Evolutionary conservation across 768 basidiomycete genomes (phyloP).

Genomic region (Dentipellis fragilis): DNA sequence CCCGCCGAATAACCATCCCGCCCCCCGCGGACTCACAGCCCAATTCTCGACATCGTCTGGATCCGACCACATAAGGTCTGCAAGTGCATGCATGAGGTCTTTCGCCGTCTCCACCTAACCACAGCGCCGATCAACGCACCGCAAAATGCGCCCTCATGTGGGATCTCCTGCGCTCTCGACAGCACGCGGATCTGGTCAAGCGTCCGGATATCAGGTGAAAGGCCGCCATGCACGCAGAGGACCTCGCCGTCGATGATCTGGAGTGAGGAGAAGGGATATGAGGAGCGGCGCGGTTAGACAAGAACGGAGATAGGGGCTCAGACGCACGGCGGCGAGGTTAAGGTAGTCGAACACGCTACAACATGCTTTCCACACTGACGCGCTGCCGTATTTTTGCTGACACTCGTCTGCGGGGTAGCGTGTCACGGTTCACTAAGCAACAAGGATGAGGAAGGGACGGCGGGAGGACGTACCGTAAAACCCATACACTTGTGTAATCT

Average conservation of each 20-base stretch:
- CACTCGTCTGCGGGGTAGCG: slow-evolving; percentile 63
- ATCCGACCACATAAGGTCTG: slow-evolving; percentile 98
- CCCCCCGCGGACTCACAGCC: slow-evolving; percentile 94
- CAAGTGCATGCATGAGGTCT: too few species aligned
- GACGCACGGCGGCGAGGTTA: slow-evolving; percentile 81
- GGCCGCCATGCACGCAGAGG: slow-evolving; percentile 91
- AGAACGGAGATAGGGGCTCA: not conserved
- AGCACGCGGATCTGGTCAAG: slow-evolving; percentile 90
- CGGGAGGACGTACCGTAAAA: slow-evolving; percentile 67
- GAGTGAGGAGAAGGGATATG: not conserved
- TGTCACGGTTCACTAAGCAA: not conserved
- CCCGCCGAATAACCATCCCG: slow-evolving; percentile 90
- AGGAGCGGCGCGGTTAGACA: not conserved
- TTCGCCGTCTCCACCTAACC: too few species aligned
- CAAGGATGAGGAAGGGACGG: not conserved
- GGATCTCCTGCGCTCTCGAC: slow-evolving; percentile 93
- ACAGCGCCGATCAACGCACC: slow-evolving; percentile 34
- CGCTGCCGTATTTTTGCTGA: slow-evolving; percentile 94
- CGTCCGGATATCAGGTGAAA: slow-evolving; percentile 92
- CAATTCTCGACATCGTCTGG: slow-evolving; percentile 95
- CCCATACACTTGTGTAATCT: slow-evolving; percentile 98
- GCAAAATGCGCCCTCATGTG: slow-evolving; percentile 98
- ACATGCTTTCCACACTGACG: slow-evolving; percentile 94
- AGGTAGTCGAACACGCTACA: slow-evolving; percentile 95
- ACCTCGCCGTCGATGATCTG: slow-evolving; percentile 92